Percentiles rank a stretch among this genome's conserved stretches.
Conservation (phyloP, 345 rosid genomes). For the Eucalyptus regnans region DNA sequence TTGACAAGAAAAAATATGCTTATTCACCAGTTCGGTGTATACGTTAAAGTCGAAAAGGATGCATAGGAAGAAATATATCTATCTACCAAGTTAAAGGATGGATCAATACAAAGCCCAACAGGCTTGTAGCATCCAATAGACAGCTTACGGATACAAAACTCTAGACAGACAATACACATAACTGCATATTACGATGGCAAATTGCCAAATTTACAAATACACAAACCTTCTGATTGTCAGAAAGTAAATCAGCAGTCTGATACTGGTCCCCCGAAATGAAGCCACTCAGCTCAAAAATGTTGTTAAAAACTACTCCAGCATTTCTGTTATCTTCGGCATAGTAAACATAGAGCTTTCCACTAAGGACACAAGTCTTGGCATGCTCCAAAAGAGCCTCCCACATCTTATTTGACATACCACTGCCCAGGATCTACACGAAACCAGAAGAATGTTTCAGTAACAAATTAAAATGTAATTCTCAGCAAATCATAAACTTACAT, state of each 20-base stretch:
- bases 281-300: constrained; percentile 77
- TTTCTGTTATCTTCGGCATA: constrained; percentile 76
- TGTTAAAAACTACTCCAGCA: constrained; percentile 76
- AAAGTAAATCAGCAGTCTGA: constrained; percentile 63
- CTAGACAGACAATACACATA: not conserved
- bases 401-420: constrained; percentile 99
- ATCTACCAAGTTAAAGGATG: not conserved
- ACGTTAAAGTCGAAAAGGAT: not conserved
- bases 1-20: no score
- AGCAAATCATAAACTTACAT: constrained; percentile 39
- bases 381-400: constrained; percentile 97
- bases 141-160: not conserved
- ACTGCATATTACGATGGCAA: not conserved
- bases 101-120: not conserved
- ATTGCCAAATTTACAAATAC: not conserved
- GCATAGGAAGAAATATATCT: not conserved
- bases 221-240: constrained; percentile 82
- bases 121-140: not conserved
- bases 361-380: constrained; percentile 87
- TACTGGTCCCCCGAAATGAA: constrained; percentile 86
- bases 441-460: not conserved
- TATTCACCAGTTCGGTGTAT: no score
- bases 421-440: constrained; percentile 72
- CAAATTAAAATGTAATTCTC: not conserved
- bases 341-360: constrained; percentile 76